Evolutionary conservation across 768 basidiomycete species (phyloP).

Genomic region (Pisolithus albus): DNA sequence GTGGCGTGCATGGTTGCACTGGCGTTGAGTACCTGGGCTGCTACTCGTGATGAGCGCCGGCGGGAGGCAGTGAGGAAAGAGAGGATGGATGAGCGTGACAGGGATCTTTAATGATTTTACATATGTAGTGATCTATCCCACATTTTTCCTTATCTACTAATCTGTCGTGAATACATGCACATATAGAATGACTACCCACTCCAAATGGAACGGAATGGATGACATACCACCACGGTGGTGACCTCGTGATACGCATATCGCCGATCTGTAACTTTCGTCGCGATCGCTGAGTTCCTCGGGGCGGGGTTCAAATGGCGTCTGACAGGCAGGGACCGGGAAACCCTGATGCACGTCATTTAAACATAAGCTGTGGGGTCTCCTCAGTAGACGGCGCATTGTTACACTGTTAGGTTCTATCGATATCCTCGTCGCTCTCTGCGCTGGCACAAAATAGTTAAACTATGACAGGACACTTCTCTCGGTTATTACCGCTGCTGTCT

Average conservation of each 20-base stretch:
- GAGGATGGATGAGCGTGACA: background rate
- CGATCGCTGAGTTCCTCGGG: background rate
- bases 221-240: no score
- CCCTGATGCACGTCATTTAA: background rate
- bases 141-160: no score
- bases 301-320: conserved; percentile 4
- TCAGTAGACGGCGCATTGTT: conserved; percentile 33
- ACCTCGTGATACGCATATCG: no score
- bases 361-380: conserved; percentile 23
- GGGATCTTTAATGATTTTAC: background rate
- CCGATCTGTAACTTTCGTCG: background rate
- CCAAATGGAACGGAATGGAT: no score
- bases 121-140: no score
- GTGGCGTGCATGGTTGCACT: conserved; percentile 32
- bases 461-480: background rate
- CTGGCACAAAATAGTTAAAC: conserved; percentile 70
- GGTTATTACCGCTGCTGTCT: background rate
- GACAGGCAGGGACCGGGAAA: no score
- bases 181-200: no score
- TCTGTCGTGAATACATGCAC: no score
- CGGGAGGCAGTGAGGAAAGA: background rate
- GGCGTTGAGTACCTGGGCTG: conserved; percentile 32
- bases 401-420: conserved; percentile 53
- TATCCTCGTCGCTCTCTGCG: conserved; percentile 51
- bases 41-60: conserved; percentile 24